These are phyloP conservation scores for Otatea glauca DNA, from an alignment of 176 grass and related monocot species.

Conservation along the genomic window DNA sequence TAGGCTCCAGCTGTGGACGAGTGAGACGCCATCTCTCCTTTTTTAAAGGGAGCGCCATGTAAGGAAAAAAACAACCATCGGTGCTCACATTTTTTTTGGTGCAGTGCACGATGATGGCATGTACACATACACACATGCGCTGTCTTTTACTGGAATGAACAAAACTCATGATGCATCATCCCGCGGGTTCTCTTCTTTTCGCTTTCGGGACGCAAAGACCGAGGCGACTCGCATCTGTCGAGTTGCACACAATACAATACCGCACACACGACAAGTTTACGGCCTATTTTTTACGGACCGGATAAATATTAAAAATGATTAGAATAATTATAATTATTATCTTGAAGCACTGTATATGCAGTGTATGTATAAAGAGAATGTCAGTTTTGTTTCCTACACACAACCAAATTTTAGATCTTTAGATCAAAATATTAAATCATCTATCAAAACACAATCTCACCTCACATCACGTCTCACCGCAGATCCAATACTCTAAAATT, in stretches of 20 bases:
- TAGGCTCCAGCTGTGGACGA: conserved; percentile 39
- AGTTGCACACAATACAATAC: background rate
- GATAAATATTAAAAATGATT: no score
- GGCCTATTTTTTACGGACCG: no score
- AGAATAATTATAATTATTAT: no score
- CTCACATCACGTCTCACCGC: no score
- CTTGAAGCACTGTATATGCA: no score
- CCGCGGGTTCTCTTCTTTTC: conserved; percentile 9
- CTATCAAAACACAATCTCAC: no score
- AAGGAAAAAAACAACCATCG: background rate
- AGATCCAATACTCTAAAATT: no score
- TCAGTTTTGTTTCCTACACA: no score
- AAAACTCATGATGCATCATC: background rate
- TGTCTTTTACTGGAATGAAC: background rate
- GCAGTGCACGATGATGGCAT: conserved; percentile 13
- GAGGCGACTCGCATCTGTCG: conserved; percentile 11
- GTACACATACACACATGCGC: conserved; percentile 4
- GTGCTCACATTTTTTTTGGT: background rate
- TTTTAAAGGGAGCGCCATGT: background rate
- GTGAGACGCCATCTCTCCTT: background rate
- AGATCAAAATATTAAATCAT: no score
- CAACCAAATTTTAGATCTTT: no score
- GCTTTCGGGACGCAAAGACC: background rate
- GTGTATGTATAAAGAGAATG: no score
- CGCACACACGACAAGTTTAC: no score